Conservation (phyloP, 176 grass and related monocot genomes). For the Puya raimondii region DNA sequence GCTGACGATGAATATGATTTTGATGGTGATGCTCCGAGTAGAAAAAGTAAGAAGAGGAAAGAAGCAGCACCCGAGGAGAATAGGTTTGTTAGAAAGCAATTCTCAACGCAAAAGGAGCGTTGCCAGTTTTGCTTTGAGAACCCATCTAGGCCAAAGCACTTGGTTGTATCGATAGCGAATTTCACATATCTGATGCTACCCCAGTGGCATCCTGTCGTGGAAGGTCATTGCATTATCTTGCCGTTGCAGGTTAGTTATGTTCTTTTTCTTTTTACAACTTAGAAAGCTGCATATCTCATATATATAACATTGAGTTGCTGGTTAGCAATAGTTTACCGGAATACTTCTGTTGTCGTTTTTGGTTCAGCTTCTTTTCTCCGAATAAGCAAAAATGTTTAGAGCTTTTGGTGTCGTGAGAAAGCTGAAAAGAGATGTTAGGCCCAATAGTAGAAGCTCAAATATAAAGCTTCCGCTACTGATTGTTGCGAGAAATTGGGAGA, state of each 20-base stretch:
- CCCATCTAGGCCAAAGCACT: constrained; percentile 89
- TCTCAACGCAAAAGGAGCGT: constrained; percentile 75
- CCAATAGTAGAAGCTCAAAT: no score
- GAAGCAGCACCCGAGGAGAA: constrained; percentile 35
- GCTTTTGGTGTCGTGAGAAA: no score
- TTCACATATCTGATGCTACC: constrained; percentile 93
- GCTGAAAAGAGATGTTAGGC: no score
- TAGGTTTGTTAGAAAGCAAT: constrained; percentile 18
- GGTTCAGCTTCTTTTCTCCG: no score
- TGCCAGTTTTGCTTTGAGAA: constrained; percentile 95
- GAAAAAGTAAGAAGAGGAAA: constrained; percentile 55
- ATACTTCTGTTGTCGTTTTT: no score
- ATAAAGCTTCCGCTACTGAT: no score
- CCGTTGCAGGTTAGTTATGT: constrained; percentile 61
- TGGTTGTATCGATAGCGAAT: constrained; percentile 85
- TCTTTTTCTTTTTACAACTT: not conserved
- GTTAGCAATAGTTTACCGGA: no score
- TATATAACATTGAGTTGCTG: no score
- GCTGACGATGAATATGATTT: constrained; percentile 95
- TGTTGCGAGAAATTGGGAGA: no score
- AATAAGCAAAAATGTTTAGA: no score
- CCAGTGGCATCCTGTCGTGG: constrained; percentile 62
- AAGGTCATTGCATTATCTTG: constrained; percentile 82
- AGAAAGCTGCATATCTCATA: no score
- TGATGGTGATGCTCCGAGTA: constrained; percentile 63